Percentiles rank a stretch among this genome's conserved stretches.
phyloP scores from a whole-genome alignment of 2,329 filamentous ascomycete species.

The Penicillium sp. region DNA sequence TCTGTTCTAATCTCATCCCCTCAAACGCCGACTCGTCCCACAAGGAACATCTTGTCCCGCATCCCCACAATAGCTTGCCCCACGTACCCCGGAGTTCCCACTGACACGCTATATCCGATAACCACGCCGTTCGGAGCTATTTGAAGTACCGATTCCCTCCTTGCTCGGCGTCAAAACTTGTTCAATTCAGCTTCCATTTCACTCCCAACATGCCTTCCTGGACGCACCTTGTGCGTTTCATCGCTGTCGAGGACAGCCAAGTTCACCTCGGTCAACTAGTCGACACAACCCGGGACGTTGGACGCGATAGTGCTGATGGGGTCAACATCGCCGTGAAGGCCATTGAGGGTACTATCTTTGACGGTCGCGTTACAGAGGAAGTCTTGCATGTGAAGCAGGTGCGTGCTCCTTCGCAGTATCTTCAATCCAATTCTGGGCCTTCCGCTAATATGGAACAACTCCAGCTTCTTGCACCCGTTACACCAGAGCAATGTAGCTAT shows the following conservation, averaged over 20 bases:
- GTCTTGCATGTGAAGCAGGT: slow-evolving; percentile 20
- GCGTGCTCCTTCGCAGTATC: slow-evolving; percentile 9
- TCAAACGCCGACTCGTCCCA: too few species aligned
- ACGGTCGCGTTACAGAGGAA: slow-evolving; percentile 25
- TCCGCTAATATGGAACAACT: neutral
- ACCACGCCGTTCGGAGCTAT: neutral
- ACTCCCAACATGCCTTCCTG: slow-evolving; percentile 9
- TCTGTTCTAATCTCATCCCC: too few species aligned
- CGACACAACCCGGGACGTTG: slow-evolving; percentile 29
- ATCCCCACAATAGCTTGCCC: too few species aligned
- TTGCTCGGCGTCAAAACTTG: neutral
- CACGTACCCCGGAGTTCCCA: too few species aligned
- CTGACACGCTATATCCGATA: neutral
- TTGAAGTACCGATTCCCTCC: neutral
- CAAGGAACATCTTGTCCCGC: too few species aligned
- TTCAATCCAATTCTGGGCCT: neutral
- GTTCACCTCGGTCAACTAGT: slow-evolving; percentile 32
- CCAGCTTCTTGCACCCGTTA: slow-evolving; percentile 31
- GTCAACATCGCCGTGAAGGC: slow-evolving; percentile 22
- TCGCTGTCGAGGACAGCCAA: slow-evolving; percentile 30
- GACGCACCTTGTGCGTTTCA: slow-evolving; percentile 35
- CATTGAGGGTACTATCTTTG: slow-evolving; percentile 32
- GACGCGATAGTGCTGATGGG: slow-evolving; percentile 23
- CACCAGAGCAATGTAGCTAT: slow-evolving; percentile 26
- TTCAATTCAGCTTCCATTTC: neutral